Conservation (phyloP, 2,329 filamentous ascomycete species). For the Cordyceps sp. region DNA sequence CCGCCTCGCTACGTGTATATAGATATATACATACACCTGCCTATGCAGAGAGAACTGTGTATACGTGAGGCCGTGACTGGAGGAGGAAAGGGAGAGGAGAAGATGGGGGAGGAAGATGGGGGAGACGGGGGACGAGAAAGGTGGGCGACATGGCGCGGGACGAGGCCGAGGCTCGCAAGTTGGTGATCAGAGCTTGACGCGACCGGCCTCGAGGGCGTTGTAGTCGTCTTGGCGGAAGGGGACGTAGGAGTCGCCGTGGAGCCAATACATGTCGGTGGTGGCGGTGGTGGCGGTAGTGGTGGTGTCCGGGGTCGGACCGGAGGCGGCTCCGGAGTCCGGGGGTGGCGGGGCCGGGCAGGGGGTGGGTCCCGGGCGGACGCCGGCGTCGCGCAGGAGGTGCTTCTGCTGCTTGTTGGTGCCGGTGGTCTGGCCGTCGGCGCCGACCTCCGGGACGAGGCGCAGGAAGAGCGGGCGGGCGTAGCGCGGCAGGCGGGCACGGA, state of each 20-base stretch:
- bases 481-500: constrained; percentile 40
- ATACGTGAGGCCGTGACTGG: not conserved
- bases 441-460: constrained; percentile 40
- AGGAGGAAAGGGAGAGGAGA: not conserved
- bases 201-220: constrained; percentile 47
- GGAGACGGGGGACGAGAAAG: not conserved
- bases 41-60: too few species aligned
- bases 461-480: constrained; percentile 71
- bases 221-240: constrained; percentile 53
- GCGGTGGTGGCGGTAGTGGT: not conserved
- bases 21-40: too few species aligned
- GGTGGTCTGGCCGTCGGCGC: constrained; percentile 45
- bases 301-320: too few species aligned
- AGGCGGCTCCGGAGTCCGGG: not conserved
- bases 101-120: not conserved
- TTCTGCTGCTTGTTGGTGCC: constrained; percentile 89
- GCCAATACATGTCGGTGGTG: constrained; percentile 43
- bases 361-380: constrained; percentile 42
- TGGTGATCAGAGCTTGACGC: constrained; percentile 44
- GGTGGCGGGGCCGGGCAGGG: not conserved
- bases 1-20: too few species aligned
- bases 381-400: constrained; percentile 50
- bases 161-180: not conserved
- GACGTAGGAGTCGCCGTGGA: constrained; percentile 48
- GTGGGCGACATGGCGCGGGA: not conserved